A percentile compares a stretch with the other conserved stretches of the same genome.
Evolutionary conservation across 495 filamentous ascomycete genomes (phyloP).

Genomic region (Penicillium lagena): DNA sequence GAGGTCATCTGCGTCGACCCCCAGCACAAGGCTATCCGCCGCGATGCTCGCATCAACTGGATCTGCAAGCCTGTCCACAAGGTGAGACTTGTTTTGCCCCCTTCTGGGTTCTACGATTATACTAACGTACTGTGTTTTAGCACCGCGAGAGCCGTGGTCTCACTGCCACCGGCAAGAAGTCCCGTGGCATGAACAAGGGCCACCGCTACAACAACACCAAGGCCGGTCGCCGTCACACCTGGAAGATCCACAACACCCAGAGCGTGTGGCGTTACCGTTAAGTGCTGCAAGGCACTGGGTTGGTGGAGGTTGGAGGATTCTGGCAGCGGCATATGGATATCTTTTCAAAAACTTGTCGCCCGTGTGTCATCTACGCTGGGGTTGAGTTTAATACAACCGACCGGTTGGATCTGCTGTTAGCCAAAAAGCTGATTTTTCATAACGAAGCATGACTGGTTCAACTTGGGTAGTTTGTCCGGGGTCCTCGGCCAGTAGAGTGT

Average conservation of each 20-base stretch:
- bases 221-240: constrained; percentile 94
- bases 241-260: constrained; percentile 98
- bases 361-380: constrained; percentile 24
- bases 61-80: constrained; percentile 99
- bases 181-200: constrained; percentile 96
- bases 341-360: constrained; percentile 29
- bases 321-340: constrained; percentile 36
- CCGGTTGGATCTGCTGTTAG: constrained; percentile 37
- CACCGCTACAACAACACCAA: constrained; percentile 98
- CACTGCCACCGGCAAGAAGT: constrained; percentile 98
- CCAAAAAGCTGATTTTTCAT: constrained; percentile 37
- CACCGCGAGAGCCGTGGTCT: constrained; percentile 96
- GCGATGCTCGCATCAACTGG: constrained; percentile 99
- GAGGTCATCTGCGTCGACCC: constrained; percentile 99
- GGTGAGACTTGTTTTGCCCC: constrained; percentile 29
- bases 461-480: constrained; percentile 1
- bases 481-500: no score
- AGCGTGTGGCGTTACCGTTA: constrained; percentile 85
- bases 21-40: constrained; percentile 99
- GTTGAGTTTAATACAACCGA: constrained; percentile 34
- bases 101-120: neutral
- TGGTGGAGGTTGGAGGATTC: constrained; percentile 25
- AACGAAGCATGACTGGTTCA: constrained; percentile 42
- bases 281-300: constrained; percentile 24
- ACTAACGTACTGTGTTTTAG: constrained; percentile 32